These are phyloP conservation scores for Dryas octopetala DNA, from an alignment of 306 rosid genomes.

Conservation along the genomic window DNA sequence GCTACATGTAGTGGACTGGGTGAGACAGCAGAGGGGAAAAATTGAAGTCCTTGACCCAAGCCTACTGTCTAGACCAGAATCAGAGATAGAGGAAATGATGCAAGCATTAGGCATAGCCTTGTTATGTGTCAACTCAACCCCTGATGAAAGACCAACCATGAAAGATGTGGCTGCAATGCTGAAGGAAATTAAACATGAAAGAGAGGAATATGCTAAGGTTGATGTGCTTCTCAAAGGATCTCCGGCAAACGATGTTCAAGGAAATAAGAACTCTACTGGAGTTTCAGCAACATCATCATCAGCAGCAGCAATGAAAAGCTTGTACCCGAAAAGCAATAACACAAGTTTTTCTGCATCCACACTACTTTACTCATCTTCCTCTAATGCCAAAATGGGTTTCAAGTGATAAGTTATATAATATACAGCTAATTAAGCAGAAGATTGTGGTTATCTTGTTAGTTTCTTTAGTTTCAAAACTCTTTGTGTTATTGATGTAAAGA, in stretches of 20 bases:
- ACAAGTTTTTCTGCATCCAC: conserved; percentile 75
- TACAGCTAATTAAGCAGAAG: background rate
- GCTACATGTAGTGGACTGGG: conserved; percentile 90
- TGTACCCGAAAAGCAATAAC: conserved; percentile 53
- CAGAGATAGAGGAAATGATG: conserved; percentile 81
- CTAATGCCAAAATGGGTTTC: conserved; percentile 31
- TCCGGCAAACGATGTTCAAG: conserved; percentile 39
- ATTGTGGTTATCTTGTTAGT: conserved; percentile 9
- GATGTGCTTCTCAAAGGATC: conserved; percentile 78
- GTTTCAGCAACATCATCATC: conserved; percentile 56
- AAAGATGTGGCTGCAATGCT: conserved; percentile 92
- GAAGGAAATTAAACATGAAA: conserved; percentile 75
- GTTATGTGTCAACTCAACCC: conserved; percentile 72
- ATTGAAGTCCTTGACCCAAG: conserved; percentile 69
- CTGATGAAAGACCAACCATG: conserved; percentile 93
- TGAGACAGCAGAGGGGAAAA: conserved; percentile 58
- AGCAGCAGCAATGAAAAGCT: conserved; percentile 41
- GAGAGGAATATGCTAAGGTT: conserved; percentile 85
- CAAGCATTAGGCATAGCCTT: conserved; percentile 91
- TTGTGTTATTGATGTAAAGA: conserved; percentile 35
- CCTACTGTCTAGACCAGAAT: conserved; percentile 68
- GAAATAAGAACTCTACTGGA: conserved; percentile 33
- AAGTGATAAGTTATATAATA: conserved; percentile 15
- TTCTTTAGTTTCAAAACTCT: conserved; percentile 16
- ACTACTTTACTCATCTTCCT: conserved; percentile 39